Base-by-base conservation (phyloP, 306 rosid genomes). In the Inga leiocalycina region DNA sequence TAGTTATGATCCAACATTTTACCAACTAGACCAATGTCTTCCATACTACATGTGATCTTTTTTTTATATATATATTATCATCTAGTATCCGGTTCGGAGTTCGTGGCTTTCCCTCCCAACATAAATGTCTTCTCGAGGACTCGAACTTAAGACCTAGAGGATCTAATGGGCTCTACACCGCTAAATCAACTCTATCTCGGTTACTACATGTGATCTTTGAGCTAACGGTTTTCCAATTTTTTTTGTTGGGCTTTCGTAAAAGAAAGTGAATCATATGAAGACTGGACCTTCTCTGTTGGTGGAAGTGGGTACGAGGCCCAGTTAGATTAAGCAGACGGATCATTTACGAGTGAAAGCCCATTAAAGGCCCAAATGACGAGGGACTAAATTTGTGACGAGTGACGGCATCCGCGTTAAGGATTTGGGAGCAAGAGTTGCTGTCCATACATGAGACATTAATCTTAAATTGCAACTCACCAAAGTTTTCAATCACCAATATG, bases 111-210 rank as follows among this genome's bases (percentile, higher is more conserved):
- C 0, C 43, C 43, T 39, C 6, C 1, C 43, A 39, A 39, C 1
- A 39, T 1, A 39, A 39, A 1, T 39, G 1, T 39, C 8, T 39
- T 2, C 0, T 1, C 1, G 5, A 0, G 0, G 1, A 39, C 43
- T 39, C 43, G 8, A 39, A 5, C 6, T 39, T 8, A 6, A 37
- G 8, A 0, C 8, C 8, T 8, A 37, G 0, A 37, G 0, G 1
- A 37, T 37, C 1, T 0, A 37, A 4, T 0, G 6, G 4, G 39
- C 6, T 5, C 6, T 39, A 39, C 4, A 35, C 5, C 37, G 37
- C 37, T 35, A 35, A 0, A 35, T 3, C 37, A 35, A 35, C 37
- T 35, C 4, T 4, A 35, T 4, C 3, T 35, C 3, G 4, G 37
- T 35, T 35, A 4, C 43, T 6, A 0, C 43, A 39, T 39, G 43